Base-by-base conservation (phyloP, 2,329 filamentous ascomycete genomes). In the Pseudogymnoascus sp. region DNA sequence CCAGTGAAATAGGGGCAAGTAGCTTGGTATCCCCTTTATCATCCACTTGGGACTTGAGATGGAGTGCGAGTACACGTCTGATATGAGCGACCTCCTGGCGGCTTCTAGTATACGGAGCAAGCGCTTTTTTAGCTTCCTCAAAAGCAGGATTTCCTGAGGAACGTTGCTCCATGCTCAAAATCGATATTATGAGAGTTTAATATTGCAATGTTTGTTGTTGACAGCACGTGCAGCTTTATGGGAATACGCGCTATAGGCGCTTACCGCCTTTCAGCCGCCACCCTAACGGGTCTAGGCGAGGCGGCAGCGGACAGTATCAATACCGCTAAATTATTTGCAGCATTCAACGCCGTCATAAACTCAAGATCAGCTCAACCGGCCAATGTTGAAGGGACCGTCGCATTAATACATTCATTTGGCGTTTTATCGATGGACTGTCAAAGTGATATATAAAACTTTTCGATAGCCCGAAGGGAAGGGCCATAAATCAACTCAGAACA, bases 11-110 rank as follows among this genome's bases (percentile, higher is more conserved):
- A 41, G 67, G 70, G n/a, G 63, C 64, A 33, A 62, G 58, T 12
- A 67, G 30, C 47, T 54, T 54, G 9, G 79, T 74, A 43, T 71
- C 72, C 57, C 77, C 71, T n/a, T 74, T 76, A 63, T 76, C 72
- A 14, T 77, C 72, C 16, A 81, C 68, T 65, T 75, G 78, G 20
- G 78, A 76, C 28, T 77, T 77, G 4, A 87, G 73, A 65, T 85
- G 78, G 18, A 81, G 76, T 41, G 81, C 77, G 50, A 86, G 69
- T 30, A 85, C 73, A 58, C 79, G 80, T 64, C 82, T 77, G 61
- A 87, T 81, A 54, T 81, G 80, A 36, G 78, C 75, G 57, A 79
- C 77, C 65, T 87, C 81, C 62, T 86, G 82, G 25, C 83, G 78
- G 28, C 81, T 77, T 59, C 81, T 82, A 61, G 86, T 75, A 63